Conservation (phyloP, 768 basidiomycete species). For the Agrocybe pediades region DNA sequence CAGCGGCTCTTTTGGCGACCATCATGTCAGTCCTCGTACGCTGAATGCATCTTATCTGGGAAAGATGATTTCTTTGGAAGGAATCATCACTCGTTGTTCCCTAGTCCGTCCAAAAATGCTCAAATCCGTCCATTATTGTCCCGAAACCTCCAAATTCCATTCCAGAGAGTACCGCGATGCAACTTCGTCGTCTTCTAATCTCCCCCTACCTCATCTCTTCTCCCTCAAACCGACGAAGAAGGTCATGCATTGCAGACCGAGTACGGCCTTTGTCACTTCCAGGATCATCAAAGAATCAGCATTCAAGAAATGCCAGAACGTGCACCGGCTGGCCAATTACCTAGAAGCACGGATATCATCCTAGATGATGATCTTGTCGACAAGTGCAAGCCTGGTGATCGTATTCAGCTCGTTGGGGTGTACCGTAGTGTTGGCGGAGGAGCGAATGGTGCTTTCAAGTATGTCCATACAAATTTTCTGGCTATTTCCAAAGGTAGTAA, state of each 20-base stretch:
- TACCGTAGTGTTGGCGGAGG: conserved; percentile 95
- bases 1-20: conserved; percentile 96
- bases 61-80: conserved; percentile 96
- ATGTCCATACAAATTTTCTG: conserved; percentile 23
- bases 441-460: conserved; percentile 93
- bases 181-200: conserved; percentile 82
- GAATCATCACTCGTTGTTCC: conserved; percentile 97
- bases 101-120: conserved; percentile 99
- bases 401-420: conserved; percentile 94
- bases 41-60: conserved; percentile 87
- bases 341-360: conserved; percentile 94
- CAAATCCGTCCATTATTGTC: conserved; percentile 94
- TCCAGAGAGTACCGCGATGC: conserved; percentile 91
- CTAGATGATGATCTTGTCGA: conserved; percentile 97
- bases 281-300: conserved; percentile 95
- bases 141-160: conserved; percentile 83
- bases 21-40: conserved; percentile 95
- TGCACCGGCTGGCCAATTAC: conserved; percentile 95
- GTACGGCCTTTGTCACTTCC: conserved; percentile 88
- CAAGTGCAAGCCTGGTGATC: conserved; percentile 96
- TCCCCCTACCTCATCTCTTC: conserved; percentile 85
- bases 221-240: conserved; percentile 91
- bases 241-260: conserved; percentile 88
- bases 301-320: conserved; percentile 99
- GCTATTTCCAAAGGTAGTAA: conserved; percentile 12